Evolutionary conservation across 2,329 filamentous ascomycete species (phyloP), one percentile per base, ranked within the genome.

Genomic region (Epichloe baconii): DNA sequence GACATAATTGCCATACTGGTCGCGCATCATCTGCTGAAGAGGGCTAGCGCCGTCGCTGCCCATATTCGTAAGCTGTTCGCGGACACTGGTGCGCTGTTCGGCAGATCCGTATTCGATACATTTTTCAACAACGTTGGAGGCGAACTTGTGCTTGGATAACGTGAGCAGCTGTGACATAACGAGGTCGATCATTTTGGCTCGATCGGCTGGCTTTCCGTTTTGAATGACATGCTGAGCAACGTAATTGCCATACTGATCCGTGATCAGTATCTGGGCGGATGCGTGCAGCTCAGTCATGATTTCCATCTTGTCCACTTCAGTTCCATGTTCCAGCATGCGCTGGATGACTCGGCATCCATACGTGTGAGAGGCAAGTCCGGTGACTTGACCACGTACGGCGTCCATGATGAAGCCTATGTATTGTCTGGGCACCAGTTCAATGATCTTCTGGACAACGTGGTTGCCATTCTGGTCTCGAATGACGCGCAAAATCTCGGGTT

Each of bases 121-220:
- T 67, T 88, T 91, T 68, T 98, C 93, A 0, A 98, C 91, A 3
- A 98, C 91, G 60, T 98, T 97, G 62, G 90, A 96, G 0, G 93
- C 91, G 62, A 88, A 94, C 65, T 98, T 98, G 71, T 97, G 88
- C 72, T 89, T 95, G 26, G 89, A 95, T 59, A 88, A 83, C 1
- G 72, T 70, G 40, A 95, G 68, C 2, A 95, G 72, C 52, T 88
- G 79, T 12, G 75, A 73, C 56, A 83, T 82, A 56, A 97, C 84
- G 45, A 88, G 72, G 26, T 76, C 69, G 51, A 95, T 85, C 60
- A 96, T 84, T 59, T 75, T 80, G 14, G 76, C 74, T 19, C 83
- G 80, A 61, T 96, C 88, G 51, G 84, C 80, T 4, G 78, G 74
- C 48, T 82, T 77, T 23, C 90, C 90, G 56, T 88, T 80, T 54